phyloP scores from a whole-genome alignment of 2,329 filamentous ascomycete species.

The Cladorrhinum sp. region DNA sequence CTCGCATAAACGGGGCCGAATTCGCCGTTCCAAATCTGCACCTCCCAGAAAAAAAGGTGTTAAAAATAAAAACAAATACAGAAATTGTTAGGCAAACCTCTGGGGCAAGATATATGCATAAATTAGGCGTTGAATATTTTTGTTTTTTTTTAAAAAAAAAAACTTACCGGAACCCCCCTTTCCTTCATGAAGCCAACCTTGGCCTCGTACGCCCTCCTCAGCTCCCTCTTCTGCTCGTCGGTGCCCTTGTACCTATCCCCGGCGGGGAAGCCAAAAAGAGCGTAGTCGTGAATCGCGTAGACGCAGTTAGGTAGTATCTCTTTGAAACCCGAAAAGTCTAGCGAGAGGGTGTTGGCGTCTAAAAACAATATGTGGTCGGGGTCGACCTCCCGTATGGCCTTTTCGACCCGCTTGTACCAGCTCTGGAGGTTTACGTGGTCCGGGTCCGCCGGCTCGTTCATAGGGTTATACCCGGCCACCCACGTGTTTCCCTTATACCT shows the following conservation, averaged over 20 bases:
- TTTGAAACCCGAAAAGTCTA: slow-evolving; percentile 46
- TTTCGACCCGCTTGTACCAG: slow-evolving; percentile 40
- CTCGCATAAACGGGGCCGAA: slow-evolving; percentile 44
- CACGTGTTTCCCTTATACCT: slow-evolving; percentile 38
- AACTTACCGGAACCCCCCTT: slow-evolving; percentile 32
- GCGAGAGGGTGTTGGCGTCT: slow-evolving; percentile 52
- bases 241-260: slow-evolving; percentile 35
- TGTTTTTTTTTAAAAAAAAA: too few species aligned
- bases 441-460: slow-evolving; percentile 29
- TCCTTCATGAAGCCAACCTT: slow-evolving; percentile 41
- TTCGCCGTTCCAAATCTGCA: slow-evolving; percentile 44
- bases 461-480: slow-evolving; percentile 35
- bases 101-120: too few species aligned
- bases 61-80: not conserved
- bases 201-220: slow-evolving; percentile 35
- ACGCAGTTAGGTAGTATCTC: slow-evolving; percentile 45
- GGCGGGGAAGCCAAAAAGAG: slow-evolving; percentile 47
- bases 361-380: slow-evolving; percentile 45
- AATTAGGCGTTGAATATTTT: too few species aligned
- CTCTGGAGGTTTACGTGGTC: slow-evolving; percentile 22
- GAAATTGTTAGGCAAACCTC: not conserved
- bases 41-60: too few species aligned
- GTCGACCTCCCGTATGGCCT: slow-evolving; percentile 37
- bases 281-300: slow-evolving; percentile 54
- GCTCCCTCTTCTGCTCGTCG: slow-evolving; percentile 37